A percentile compares a stretch with the other conserved stretches of the same genome.
These are phyloP conservation scores for Dendryphion nanum DNA, from an alignment of 2,329 filamentous ascomycete species.

Conservation along the genomic window DNA sequence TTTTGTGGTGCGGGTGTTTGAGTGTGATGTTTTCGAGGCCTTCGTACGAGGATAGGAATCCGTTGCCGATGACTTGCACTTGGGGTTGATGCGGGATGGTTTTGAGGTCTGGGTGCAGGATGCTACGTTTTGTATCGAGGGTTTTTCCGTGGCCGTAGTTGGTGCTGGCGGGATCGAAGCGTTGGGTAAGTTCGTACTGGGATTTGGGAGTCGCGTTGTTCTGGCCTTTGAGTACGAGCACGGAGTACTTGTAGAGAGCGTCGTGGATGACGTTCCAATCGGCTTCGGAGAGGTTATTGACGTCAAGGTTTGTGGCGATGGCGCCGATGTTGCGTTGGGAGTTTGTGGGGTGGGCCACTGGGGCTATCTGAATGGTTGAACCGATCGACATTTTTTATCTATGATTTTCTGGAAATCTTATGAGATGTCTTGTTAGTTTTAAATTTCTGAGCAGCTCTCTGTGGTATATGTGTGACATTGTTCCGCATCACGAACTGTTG, in stretches of 20 bases:
- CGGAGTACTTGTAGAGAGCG: conserved; percentile 66
- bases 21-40: conserved; percentile 67
- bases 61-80: conserved; percentile 78
- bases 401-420: too few species aligned
- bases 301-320: too few species aligned
- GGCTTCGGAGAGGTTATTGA: conserved; percentile 47
- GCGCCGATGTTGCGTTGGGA: too few species aligned
- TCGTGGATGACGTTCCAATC: conserved; percentile 64
- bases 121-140: conserved; percentile 61
- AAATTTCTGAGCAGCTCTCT: too few species aligned
- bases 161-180: conserved; percentile 66
- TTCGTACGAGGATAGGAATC: conserved; percentile 67
- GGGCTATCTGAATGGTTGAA: too few species aligned
- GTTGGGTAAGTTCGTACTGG: conserved; percentile 71
- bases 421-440: too few species aligned
- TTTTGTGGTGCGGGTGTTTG: conserved; percentile 73
- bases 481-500: too few species aligned
- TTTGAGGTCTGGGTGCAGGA: conserved; percentile 77
- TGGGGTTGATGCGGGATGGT: conserved; percentile 78
- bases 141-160: conserved; percentile 77
- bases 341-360: too few species aligned
- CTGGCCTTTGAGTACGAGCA: conserved; percentile 71
- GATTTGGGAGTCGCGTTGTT: conserved; percentile 62
- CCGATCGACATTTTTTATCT: too few species aligned
- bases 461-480: too few species aligned